Evolutionary conservation across 768 basidiomycete genomes (phyloP).

Genomic region (Amanita molliuscula): DNA sequence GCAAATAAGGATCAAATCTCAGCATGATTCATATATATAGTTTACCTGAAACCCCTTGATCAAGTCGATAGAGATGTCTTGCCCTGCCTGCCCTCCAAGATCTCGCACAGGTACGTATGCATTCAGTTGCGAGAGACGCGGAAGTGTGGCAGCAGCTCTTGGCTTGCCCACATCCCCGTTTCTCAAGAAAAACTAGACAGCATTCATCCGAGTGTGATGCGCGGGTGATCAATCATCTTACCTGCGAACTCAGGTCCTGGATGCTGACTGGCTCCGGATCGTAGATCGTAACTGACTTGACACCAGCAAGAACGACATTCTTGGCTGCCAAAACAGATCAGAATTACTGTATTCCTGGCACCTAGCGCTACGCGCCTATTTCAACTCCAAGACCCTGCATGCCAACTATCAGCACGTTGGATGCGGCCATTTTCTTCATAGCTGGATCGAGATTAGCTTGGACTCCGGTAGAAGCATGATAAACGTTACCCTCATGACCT

Average conservation of each 20-base stretch:
- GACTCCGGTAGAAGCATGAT: conserved; percentile 2
- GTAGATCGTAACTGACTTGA: conserved; percentile 93
- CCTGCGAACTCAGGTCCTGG: conserved; percentile 92
- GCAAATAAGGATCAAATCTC: conserved; percentile 5
- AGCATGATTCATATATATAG: background rate
- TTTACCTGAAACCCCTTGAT: conserved; percentile 84
- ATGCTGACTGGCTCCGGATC: conserved; percentile 84
- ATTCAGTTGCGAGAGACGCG: conserved; percentile 91
- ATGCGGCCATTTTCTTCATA: conserved; percentile 98
- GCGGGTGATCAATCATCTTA: conserved; percentile 20
- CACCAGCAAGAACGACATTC: conserved; percentile 90
- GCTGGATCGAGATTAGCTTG: conserved; percentile 36
- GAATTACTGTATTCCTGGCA: background rate
- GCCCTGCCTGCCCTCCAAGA: conserved; percentile 68
- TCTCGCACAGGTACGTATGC: conserved; percentile 90
- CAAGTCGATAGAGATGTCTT: conserved; percentile 70
- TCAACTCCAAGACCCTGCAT: conserved; percentile 90
- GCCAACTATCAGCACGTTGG: conserved; percentile 91
- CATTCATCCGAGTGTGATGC: background rate
- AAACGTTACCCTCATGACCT: conserved; percentile 76
- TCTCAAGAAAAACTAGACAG: conserved; percentile 82
- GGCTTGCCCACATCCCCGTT: conserved; percentile 80
- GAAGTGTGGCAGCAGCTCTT: conserved; percentile 74
- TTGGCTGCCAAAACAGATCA: conserved; percentile 50
- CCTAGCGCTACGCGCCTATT: conserved; percentile 47